phyloP scores from a whole-genome alignment of 306 rosid species.

The Bauhinia variegata region DNA sequence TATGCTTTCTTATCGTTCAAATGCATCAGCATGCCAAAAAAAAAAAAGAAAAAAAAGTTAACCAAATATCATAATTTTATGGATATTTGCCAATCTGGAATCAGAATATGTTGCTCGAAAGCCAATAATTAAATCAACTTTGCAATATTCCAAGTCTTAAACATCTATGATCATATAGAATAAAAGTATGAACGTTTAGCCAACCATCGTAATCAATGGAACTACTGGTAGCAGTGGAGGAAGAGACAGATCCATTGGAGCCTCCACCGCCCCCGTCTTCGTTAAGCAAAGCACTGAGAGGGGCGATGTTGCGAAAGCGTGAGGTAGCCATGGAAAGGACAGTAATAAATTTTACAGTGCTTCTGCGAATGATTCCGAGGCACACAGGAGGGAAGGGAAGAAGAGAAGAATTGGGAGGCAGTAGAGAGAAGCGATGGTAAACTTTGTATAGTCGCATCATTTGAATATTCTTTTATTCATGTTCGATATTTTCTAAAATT shows the following conservation, averaged over 20 bases:
- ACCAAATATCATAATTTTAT: no score
- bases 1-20: slow-evolving; percentile 13
- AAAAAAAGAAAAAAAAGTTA: no score
- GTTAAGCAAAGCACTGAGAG: slow-evolving; percentile 47
- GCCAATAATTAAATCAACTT: not conserved
- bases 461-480: not conserved
- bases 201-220: slow-evolving; percentile 67
- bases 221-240: slow-evolving; percentile 43
- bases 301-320: slow-evolving; percentile 54
- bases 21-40: not conserved
- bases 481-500: not conserved
- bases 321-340: slow-evolving; percentile 53
- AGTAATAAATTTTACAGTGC: slow-evolving; percentile 26
- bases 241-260: slow-evolving; percentile 52
- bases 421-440: slow-evolving; percentile 62
- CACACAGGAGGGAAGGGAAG: slow-evolving; percentile 45
- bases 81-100: no score
- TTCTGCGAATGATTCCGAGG: slow-evolving; percentile 38
- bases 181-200: not conserved
- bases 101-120: not conserved
- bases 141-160: not conserved
- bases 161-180: not conserved
- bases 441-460: slow-evolving; percentile 67
- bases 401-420: slow-evolving; percentile 37
- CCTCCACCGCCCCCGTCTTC: slow-evolving; percentile 52